A percentile compares a stretch with the other conserved stretches of the same genome.
phyloP scores from a whole-genome alignment of 228 moss, liverwort and hornwort genomes.

The Sphagnum magellanicum region DNA sequence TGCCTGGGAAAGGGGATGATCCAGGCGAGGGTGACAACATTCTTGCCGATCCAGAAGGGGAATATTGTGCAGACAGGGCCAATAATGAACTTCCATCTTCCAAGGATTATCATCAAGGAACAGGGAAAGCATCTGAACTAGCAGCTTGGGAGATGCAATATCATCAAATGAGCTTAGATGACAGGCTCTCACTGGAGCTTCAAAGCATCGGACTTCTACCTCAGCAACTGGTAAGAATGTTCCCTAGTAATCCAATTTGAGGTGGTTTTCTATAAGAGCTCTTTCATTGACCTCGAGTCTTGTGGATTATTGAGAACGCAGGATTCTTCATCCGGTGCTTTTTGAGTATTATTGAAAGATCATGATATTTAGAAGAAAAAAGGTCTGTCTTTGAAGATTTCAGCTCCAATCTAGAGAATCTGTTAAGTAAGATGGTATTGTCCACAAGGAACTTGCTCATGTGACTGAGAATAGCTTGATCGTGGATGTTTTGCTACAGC shows the following conservation, averaged over 20 bases:
- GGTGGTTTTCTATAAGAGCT: not conserved
- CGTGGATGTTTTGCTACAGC: conserved; percentile 14
- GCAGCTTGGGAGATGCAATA: conserved; percentile 81
- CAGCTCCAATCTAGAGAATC: not conserved
- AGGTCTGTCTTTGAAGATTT: not conserved
- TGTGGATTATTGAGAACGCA: not conserved
- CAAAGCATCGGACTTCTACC: conserved; percentile 73
- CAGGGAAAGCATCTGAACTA: conserved; percentile 39
- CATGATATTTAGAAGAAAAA: not conserved
- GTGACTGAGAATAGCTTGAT: too few relatives aligned
- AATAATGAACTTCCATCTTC: conserved; percentile 29
- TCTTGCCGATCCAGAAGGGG: conserved; percentile 29
- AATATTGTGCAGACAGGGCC: conserved; percentile 22
- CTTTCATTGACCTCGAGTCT: not conserved
- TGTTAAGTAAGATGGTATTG: not conserved
- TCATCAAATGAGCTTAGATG: conserved; percentile 83
- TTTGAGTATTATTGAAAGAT: not conserved
- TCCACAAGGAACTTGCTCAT: not conserved
- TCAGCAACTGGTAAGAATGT: conserved; percentile 54
- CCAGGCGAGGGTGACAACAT: conserved; percentile 73
- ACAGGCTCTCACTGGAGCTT: conserved; percentile 70
- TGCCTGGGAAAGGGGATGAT: conserved; percentile 28
- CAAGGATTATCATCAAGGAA: conserved; percentile 50
- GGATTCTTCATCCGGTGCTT: not conserved
- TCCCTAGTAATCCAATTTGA: not conserved